Percentiles rank a stretch among this genome's conserved stretches.
phyloP scores from a whole-genome alignment of 2,329 filamentous ascomycete species.

The Colletotrichum sp. region DNA sequence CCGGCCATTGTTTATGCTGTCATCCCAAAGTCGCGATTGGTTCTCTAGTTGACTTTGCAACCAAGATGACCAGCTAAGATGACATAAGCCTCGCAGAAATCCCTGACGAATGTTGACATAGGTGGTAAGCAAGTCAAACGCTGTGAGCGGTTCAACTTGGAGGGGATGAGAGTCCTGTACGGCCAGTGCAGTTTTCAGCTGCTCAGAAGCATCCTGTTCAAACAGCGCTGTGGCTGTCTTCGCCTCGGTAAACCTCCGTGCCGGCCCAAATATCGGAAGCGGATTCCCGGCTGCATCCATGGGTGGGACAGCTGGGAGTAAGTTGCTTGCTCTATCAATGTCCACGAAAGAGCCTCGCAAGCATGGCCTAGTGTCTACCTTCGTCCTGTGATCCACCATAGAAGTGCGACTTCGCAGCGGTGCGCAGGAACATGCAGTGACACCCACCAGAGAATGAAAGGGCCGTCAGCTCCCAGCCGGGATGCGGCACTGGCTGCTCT shows the following conservation, averaged over 20 bases:
- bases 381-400: background rate
- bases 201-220: background rate
- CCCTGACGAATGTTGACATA: background rate
- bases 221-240: background rate
- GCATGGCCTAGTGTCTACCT: background rate
- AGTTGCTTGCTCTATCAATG: background rate
- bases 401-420: background rate
- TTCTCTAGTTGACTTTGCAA: background rate
- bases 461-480: background rate
- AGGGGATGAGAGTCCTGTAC: background rate
- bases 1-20: background rate
- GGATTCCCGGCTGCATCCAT: background rate
- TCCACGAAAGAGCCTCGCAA: background rate
- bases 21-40: background rate
- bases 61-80: background rate
- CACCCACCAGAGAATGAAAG: background rate
- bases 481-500: background rate
- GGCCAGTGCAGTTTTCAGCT: background rate
- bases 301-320: background rate
- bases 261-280: background rate
- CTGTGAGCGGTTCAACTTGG: background rate
- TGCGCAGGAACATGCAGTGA: background rate
- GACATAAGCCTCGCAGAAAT: background rate
- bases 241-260: conserved; percentile 10
- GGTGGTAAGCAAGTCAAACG: background rate